Evolutionary conservation across 768 basidiomycete genomes (phyloP), one percentile per base, ranked within the genome.

Genomic region (Mycena venus): DNA sequence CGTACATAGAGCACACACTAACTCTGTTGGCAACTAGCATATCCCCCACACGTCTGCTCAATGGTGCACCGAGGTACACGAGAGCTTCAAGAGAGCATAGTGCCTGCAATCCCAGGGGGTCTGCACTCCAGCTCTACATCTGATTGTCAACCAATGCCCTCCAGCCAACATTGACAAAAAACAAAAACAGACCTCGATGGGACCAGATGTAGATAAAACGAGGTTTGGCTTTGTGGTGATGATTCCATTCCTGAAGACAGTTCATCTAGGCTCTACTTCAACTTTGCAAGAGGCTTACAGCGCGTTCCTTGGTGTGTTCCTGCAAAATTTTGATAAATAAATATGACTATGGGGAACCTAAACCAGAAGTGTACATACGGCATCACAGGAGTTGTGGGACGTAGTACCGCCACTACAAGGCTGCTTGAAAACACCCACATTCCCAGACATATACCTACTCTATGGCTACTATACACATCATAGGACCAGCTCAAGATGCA

Each of bases 141-240:
- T 9, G 23, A 15, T 29, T n/a, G n/a, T n/a, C n/a, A n/a, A n/a
- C n/a, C n/a, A n/a, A n/a, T n/a, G n/a, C n/a, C n/a, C n/a, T n/a
- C n/a, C n/a, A n/a, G n/a, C n/a, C n/a, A n/a, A n/a, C n/a, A n/a
- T n/a, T n/a, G n/a, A n/a, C n/a, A n/a, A n/a, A n/a, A n/a, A n/a
- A n/a, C n/a, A n/a, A n/a, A n/a, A 31, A 38, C 42, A 0, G 31
- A 68, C 72, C 38, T 68, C 72, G 5, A 73, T 68, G 36, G 14
- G 7, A 1, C 49, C 60, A 3, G 72, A 65, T 12, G 64, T 61
- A 15, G 58, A 25, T n/a, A 68, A 17, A n/a, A 68, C 49, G 32
- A 73, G 0, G 27, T 73, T 36, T 7, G 72, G 60, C 1, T 73
- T 73, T 9, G 56, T 73, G n/a, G 59, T 49, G 7, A 73, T 36